These are phyloP conservation scores for Agapanthus africanus DNA, from an alignment of 106 monocot species.

Conservation along the genomic window DNA sequence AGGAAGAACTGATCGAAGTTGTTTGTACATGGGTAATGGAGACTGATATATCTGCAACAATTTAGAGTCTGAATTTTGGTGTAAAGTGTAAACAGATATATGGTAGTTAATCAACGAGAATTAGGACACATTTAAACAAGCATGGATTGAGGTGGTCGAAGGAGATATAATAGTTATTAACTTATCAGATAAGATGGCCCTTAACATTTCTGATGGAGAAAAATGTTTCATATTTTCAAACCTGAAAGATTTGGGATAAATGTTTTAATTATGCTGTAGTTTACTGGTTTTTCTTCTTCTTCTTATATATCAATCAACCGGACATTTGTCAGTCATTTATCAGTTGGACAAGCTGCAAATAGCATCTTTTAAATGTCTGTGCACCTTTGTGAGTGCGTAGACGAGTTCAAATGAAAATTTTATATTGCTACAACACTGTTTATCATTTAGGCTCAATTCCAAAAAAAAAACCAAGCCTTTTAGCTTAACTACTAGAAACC, in stretches of 20 bases:
- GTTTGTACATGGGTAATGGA: background rate
- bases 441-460: too few relatives aligned
- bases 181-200: background rate
- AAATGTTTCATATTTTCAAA: background rate
- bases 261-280: background rate
- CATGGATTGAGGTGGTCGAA: background rate
- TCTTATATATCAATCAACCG: background rate
- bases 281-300: background rate
- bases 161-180: background rate
- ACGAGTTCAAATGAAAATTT: background rate
- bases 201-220: background rate
- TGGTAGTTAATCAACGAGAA: background rate
- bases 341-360: background rate
- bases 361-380: background rate
- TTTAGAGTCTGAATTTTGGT: background rate
- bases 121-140: too few relatives aligned
- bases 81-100: too few relatives aligned
- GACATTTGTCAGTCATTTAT: background rate
- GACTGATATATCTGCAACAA: background rate
- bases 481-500: too few relatives aligned
- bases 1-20: background rate
- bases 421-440: background rate
- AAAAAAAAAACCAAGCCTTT: too few relatives aligned
- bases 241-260: background rate
- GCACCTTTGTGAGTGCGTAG: background rate